These are phyloP conservation scores for Tylopilus plumbeoviolaceoides DNA, from an alignment of 768 basidiomycete species.

Conservation along the genomic window DNA sequence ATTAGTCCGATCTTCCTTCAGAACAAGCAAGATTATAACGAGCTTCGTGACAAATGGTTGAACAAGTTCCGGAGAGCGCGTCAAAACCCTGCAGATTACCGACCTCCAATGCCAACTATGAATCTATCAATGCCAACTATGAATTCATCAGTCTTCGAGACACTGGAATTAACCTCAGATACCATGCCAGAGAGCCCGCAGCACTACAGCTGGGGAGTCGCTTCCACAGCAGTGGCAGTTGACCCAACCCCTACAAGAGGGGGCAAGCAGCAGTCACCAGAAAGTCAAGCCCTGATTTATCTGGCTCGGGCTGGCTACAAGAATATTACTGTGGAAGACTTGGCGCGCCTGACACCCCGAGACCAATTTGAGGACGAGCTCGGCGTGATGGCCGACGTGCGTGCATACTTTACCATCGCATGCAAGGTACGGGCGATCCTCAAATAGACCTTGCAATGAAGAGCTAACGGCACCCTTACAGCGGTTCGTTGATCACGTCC, in stretches of 20 bases:
- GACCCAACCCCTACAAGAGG: no score
- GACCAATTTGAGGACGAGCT: slow-evolving; percentile 41
- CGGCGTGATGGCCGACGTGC: slow-evolving; percentile 49
- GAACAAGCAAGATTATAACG: slow-evolving; percentile 23
- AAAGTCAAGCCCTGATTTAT: slow-evolving; percentile 18
- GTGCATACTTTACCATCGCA: slow-evolving; percentile 54
- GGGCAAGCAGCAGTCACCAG: no score
- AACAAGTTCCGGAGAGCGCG: slow-evolving; percentile 19
- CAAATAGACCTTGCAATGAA: neutral
- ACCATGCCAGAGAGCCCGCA: no score
- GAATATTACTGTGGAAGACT: slow-evolving; percentile 19
- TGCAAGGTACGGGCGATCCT: slow-evolving; percentile 39
- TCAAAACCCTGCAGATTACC: neutral
- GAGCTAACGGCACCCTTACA: slow-evolving; percentile 16
- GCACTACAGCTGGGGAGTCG: no score
- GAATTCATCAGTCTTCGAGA: no score
- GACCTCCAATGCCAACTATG: neutral
- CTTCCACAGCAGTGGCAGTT: no score
- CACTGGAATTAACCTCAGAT: no score
- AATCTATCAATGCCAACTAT: no score
- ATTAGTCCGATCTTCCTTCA: slow-evolving; percentile 36
- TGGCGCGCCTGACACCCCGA: slow-evolving; percentile 22
- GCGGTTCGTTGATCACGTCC: slow-evolving; percentile 55
- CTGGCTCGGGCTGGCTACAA: slow-evolving; percentile 32
- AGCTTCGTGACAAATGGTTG: slow-evolving; percentile 25